Evolutionary conservation across 805 yeast species (phyloP).

Genomic region (Sugiyamaella qingdaonensis): DNA sequence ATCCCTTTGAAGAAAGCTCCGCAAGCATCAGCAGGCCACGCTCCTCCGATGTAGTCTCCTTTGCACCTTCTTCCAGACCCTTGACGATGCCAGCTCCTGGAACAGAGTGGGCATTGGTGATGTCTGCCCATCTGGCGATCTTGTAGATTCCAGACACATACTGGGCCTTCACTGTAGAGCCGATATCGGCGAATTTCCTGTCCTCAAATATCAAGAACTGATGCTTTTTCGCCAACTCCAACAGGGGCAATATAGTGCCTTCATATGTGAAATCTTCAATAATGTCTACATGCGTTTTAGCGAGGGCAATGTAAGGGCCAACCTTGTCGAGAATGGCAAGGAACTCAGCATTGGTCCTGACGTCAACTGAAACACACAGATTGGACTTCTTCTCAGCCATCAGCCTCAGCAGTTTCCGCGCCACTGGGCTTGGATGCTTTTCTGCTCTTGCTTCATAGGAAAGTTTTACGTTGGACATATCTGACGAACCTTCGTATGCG

Average conservation of each 20-base stretch:
- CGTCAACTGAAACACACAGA: constrained; percentile 92
- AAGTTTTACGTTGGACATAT: constrained; percentile 10
- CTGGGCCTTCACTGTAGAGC: constrained; percentile 93
- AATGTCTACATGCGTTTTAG: constrained; percentile 93
- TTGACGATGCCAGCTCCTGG: constrained; percentile 91
- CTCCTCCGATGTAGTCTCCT: constrained; percentile 55
- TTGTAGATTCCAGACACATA: constrained; percentile 85
- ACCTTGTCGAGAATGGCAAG: constrained; percentile 66
- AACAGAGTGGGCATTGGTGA: constrained; percentile 96
- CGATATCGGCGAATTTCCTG: constrained; percentile 97
- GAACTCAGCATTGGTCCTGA: constrained; percentile 72
- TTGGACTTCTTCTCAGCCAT: constrained; percentile 82
- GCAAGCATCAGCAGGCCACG: constrained; percentile 93
- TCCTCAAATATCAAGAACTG: constrained; percentile 92
- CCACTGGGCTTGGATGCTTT: constrained; percentile 72
- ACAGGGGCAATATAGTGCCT: constrained; percentile 69
- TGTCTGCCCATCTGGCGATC: constrained; percentile 93
- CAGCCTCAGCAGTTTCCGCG: constrained; percentile 62
- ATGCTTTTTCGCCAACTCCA: constrained; percentile 70
- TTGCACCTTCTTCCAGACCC: constrained; percentile 79
- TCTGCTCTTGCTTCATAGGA: constrained; percentile 68
- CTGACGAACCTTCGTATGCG: too few relatives aligned
- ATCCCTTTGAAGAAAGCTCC: constrained; percentile 89
- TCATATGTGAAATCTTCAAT: constrained; percentile 84
- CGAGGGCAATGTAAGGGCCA: constrained; percentile 88